Evolutionary conservation across 768 basidiomycete genomes (phyloP), one percentile per base, ranked within the genome.

Genomic region (Xerocomellus chrysenteron): DNA sequence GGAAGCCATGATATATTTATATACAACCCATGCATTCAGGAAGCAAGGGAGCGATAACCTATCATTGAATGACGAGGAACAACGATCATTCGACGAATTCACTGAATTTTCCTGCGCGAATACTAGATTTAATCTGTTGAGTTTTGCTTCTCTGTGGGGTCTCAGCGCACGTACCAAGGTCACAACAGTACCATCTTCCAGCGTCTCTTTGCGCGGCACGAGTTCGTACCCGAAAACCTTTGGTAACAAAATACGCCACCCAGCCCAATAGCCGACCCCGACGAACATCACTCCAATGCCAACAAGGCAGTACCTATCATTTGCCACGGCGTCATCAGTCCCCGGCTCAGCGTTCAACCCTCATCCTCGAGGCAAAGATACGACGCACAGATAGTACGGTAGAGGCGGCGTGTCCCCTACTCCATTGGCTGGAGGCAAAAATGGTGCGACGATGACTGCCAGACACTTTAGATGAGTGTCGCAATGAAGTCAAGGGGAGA

Each of bases 331-430:
- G 12, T 24, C 35, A 40, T 47, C 17, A 47, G 32, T 17, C 2
- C 46, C 14, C 4, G 11, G 10, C 14, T 32, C 16, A 14, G 80
- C 78, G 2, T 1, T 40, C 5, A 45, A 79, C 78, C 62, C 78
- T 78, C 49, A 81, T 73, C 13, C 21, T 9, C 10, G 11, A 48
- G 35, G 17, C 2, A 0, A 43, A 37, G 3, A 11, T 46, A 5
- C 12, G 19, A 56, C 61, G 12, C 55, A 79, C 77, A 83, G 61
- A 64, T 84, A 85, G 56, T 85, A 84, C 3, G 84, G 82, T 36
- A 85, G 62, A 12, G 84, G 81, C 12, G 82, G 82, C 0, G 83
- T 83, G 59, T 86, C 83, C 13, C 84, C 84, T 1, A 81, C 75
- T 17, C 77, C 74, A 57, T 81, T 80, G 0, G 81, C 73, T 4